phyloP scores from a whole-genome alignment of 306 rosid genomes.

The Acacia acuminata region DNA sequence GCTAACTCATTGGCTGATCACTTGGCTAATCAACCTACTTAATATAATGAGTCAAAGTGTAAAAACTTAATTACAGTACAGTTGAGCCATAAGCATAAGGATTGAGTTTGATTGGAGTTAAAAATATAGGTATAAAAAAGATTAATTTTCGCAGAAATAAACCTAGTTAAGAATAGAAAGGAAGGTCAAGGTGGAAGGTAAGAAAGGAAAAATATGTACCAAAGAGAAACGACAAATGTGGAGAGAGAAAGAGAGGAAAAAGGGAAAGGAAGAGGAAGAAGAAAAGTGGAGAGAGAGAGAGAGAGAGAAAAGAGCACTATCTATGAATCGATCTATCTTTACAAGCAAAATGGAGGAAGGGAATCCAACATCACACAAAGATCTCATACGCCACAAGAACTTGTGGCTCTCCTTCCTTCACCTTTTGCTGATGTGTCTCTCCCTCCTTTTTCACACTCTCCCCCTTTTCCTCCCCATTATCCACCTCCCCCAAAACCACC shows the following conservation, averaged over 20 bases:
- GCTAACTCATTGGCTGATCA: too few species aligned
- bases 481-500: slow-evolving; percentile 4
- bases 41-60: too few species aligned
- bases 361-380: slow-evolving; percentile 77
- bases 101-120: too few species aligned
- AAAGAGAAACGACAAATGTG: neutral
- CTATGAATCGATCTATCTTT: slow-evolving; percentile 44
- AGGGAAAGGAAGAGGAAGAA: neutral
- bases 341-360: slow-evolving; percentile 44
- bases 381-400: slow-evolving; percentile 76
- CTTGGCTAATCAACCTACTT: too few species aligned
- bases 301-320: neutral
- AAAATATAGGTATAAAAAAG: too few species aligned
- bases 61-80: too few species aligned
- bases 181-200: neutral
- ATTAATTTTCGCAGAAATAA: too few species aligned
- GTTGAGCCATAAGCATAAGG: too few species aligned
- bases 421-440: slow-evolving; percentile 58
- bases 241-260: neutral
- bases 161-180: neutral
- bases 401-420: slow-evolving; percentile 74
- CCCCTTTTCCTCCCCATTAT: neutral
- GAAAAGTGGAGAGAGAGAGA: neutral
- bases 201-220: neutral
- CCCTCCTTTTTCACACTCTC: neutral